Evolutionary conservation across 1,284 basidiomycete genomes (phyloP), one percentile per base, ranked within the genome.

Genomic region (Leucocoprinus gongylophorus): DNA sequence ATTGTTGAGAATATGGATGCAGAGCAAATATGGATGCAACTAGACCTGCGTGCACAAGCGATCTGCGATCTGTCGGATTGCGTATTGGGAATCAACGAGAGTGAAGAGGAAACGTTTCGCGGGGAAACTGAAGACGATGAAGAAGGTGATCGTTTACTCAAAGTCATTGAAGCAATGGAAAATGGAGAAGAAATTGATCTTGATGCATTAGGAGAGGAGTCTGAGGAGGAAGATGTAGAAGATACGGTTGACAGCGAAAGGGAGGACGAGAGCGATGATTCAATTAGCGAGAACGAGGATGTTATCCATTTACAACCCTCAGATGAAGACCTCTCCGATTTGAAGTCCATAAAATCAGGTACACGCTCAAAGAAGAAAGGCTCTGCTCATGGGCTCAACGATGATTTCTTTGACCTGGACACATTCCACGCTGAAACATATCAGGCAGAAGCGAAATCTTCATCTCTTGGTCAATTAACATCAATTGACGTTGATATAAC

Each of bases 11-110:
- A 79, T n/a, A 86, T 97, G 81, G 84, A 85, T 59, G 77, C 81
- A 20, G 89, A 91, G 53, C 94, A 97, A 67, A 73, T 98, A 23
- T 99, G 95, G 95, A 83, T 86, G 44, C 95, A 97, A 68, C 67
- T 95, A 48, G 94, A 97, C 63, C 71, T 95, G 45, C 75, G 88
- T 44, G 71, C 83, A 23, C 78, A 81, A 57, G 79, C 73, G 49
- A 67, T 90, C 21, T 88, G 86, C 57, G 74, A 79, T 48, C 74
- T 85, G 55, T 69, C 91, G 41, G 75, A 81, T 35, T 71, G 74
- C 48, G 74, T 76, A 28, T 67, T 87, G 23, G 79, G 83, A 59
- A 74, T 73, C 40, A 70, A 67, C 13, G 65, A 64, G 9, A 63
- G 61, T 2, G 57, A 59, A 23, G 51, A 43, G 60, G 61, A 54